Conservation (phyloP, 345 rosid genomes). For the Lumnitzera racemosa region DNA sequence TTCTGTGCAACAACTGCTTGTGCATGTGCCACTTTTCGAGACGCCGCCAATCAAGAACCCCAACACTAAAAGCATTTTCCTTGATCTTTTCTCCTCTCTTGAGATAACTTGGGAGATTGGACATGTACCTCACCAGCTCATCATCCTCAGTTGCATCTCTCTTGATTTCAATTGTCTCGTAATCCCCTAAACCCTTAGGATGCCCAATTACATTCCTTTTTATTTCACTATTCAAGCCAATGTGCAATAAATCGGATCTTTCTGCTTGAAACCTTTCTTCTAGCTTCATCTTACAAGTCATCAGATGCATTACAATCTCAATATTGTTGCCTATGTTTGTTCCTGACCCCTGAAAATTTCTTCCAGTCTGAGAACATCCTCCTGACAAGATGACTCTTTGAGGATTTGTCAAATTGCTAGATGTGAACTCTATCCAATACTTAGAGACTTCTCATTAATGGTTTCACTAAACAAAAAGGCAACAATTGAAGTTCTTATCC, state of each 20-base stretch:
- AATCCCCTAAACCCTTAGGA: conserved; percentile 24
- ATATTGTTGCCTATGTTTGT: conserved; percentile 19
- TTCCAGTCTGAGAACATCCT: conserved; percentile 5
- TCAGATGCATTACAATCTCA: conserved; percentile 17
- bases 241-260: conserved; percentile 31
- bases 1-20: conserved; percentile 27
- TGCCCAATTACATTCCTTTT: conserved; percentile 27
- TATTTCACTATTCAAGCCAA: conserved; percentile 42
- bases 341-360: conserved; percentile 22
- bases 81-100: conserved; percentile 45
- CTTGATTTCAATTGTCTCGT: conserved; percentile 17
- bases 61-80: conserved; percentile 66
- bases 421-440: too few relatives aligned
- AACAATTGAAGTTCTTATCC: too few relatives aligned
- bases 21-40: conserved; percentile 79
- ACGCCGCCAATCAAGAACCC: conserved; percentile 91
- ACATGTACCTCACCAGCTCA: conserved; percentile 91
- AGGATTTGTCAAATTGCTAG: too few relatives aligned
- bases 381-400: too few relatives aligned
- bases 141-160: conserved; percentile 30
- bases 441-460: too few relatives aligned
- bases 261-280: conserved; percentile 33
- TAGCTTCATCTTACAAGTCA: conserved; percentile 20
- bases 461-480: too few relatives aligned
- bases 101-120: conserved; percentile 72